Evolutionary conservation across 2,329 filamentous ascomycete genomes (phyloP).

Genomic region (Trichoderma cornu-damae): DNA sequence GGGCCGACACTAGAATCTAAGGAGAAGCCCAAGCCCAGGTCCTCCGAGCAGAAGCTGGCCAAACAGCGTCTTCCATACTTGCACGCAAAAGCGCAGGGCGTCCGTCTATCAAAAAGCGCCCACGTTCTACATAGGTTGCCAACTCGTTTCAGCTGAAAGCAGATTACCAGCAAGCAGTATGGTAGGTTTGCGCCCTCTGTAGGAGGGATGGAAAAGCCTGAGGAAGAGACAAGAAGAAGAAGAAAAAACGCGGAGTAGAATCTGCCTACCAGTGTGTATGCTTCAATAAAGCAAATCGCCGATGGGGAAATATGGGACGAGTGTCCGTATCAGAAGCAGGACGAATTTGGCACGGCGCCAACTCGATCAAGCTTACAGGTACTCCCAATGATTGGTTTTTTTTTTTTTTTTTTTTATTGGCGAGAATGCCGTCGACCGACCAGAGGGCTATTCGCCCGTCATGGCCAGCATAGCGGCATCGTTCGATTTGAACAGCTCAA

Average conservation of each 20-base stretch:
- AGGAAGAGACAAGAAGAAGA: neutral
- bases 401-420: no score
- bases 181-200: neutral
- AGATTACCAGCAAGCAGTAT: neutral
- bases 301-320: neutral
- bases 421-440: neutral
- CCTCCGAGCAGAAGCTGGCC: no score
- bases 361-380: neutral
- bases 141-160: constrained; percentile 8
- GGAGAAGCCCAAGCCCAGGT: no score
- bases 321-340: neutral
- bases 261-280: neutral
- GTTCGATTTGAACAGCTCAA: neutral
- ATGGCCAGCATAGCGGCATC: neutral
- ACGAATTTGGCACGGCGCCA: neutral
- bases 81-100: neutral
- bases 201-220: no score
- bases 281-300: neutral
- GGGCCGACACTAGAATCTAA: neutral
- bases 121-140: constrained; percentile 2
- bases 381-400: neutral
- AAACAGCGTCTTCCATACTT: neutral
- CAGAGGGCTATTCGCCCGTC: neutral
- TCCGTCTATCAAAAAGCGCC: constrained; percentile 10
- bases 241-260: neutral